Percentiles rank a stretch among this genome's conserved stretches.
Evolutionary conservation across 23 red algal species (phyloP).

Genomic region (Gracilariopsis chorda): DNA sequence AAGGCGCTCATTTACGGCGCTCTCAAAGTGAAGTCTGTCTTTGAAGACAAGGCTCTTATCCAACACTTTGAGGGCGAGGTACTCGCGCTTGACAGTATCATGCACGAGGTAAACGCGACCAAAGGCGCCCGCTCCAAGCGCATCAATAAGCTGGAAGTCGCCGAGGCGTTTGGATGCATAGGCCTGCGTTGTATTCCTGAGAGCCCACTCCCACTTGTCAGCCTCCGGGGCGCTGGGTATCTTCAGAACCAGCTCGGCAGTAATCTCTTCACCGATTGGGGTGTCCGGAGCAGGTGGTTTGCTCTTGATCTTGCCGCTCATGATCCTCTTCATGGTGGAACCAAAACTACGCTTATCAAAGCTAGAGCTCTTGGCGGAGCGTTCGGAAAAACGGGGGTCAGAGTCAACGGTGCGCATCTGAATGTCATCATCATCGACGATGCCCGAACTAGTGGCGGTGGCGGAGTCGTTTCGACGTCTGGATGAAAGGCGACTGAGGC

Average conservation of each 20-base stretch:
- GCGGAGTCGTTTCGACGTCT: conserved; percentile 15
- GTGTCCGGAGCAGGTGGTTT: not conserved
- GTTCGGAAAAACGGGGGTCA: conserved; percentile 14
- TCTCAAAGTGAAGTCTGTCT: conserved; percentile 61
- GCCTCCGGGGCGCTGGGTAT: conserved; percentile 54
- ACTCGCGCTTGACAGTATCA: conserved; percentile 66
- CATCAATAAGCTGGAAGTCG: conserved; percentile 59
- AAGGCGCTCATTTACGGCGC: conserved; percentile 74
- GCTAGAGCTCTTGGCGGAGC: not conserved
- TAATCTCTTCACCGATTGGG: not conserved
- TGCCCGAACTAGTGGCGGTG: not conserved
- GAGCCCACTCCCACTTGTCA: conserved; percentile 57
- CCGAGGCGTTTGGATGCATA: conserved; percentile 49
- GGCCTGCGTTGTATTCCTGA: conserved; percentile 35
- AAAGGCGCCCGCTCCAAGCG: conserved; percentile 79
- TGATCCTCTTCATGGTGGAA: conserved; percentile 18
- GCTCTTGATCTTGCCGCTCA: not conserved
- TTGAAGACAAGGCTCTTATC: conserved; percentile 79
- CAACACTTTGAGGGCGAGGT: conserved; percentile 79
- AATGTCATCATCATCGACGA: conserved; percentile 24
- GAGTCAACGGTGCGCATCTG: not conserved
- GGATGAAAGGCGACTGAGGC: conserved; percentile 20
- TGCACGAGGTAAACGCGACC: conserved; percentile 75
- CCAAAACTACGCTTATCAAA: not conserved
- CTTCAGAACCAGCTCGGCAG: conserved; percentile 39